phyloP scores from a whole-genome alignment of 2,329 filamentous ascomycete species.

The Aspergillus sp. region DNA sequence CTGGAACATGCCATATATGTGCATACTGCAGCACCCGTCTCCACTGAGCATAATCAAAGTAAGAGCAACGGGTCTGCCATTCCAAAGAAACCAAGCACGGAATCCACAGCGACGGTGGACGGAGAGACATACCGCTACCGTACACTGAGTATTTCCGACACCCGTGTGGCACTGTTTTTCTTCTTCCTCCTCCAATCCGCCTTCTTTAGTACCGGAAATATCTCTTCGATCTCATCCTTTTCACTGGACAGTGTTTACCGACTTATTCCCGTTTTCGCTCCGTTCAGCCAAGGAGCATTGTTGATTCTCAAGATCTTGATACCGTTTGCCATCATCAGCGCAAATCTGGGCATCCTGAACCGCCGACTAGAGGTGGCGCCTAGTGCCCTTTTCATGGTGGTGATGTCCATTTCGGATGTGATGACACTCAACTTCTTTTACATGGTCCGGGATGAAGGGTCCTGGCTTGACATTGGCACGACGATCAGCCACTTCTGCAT shows the following conservation, averaged over 20 bases:
- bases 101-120: conserved; percentile 30
- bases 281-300: conserved; percentile 83
- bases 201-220: conserved; percentile 95
- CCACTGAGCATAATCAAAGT: conserved; percentile 2
- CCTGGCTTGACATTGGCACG: conserved; percentile 95
- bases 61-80: conserved; percentile 19
- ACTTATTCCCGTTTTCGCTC: conserved; percentile 86
- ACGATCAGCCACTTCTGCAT: conserved; percentile 96
- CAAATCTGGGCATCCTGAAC: conserved; percentile 91
- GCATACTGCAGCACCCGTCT: conserved; percentile 23
- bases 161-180: conserved; percentile 88
- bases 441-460: conserved; percentile 93
- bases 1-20: conserved; percentile 74
- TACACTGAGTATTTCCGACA: conserved; percentile 73
- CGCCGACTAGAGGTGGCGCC: conserved; percentile 76
- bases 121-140: conserved; percentile 48
- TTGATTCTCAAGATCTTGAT: conserved; percentile 87
- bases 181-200: conserved; percentile 90
- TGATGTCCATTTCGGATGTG: conserved; percentile 86
- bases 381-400: conserved; percentile 86
- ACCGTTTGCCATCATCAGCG: conserved; percentile 86
- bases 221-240: conserved; percentile 90
- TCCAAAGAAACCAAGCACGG: conserved; percentile 16
- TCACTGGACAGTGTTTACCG: conserved; percentile 85
- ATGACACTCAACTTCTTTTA: conserved; percentile 96